Percentiles rank a stretch among this genome's conserved stretches.
These are phyloP conservation scores for Aspergillus texensis DNA, from an alignment of 2,329 filamentous ascomycete genomes.

Conservation along the genomic window DNA sequence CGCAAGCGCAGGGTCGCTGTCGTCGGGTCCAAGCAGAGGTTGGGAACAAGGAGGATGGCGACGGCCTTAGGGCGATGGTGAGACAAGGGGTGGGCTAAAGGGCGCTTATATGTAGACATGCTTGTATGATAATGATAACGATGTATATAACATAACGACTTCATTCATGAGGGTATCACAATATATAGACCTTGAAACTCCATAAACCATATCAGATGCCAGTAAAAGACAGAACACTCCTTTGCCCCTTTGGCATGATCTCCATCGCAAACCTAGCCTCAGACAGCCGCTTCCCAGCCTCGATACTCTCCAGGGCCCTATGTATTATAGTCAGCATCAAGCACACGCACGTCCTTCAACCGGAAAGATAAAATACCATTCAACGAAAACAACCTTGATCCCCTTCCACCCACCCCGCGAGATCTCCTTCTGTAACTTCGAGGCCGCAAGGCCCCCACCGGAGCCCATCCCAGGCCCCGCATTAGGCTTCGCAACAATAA, in stretches of 20 bases:
- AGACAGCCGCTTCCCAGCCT: slow-evolving; percentile 70
- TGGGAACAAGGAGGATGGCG: slow-evolving; percentile 34
- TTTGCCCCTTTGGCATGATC: slow-evolving; percentile 63
- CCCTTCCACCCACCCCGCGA: slow-evolving; percentile 65
- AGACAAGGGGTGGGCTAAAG: slow-evolving; percentile 2
- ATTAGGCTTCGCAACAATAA: slow-evolving; percentile 71
- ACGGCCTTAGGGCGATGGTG: slow-evolving; percentile 16
- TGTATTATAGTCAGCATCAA: slow-evolving; percentile 20
- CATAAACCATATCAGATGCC: slow-evolving; percentile 4
- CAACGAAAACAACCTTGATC: slow-evolving; percentile 77
- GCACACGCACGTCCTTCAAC: background rate
- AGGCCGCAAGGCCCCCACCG: slow-evolving; percentile 74
- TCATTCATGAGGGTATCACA: slow-evolving; percentile 7
- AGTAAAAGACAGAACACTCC: slow-evolving; percentile 61
- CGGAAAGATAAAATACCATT: slow-evolving; percentile 61
- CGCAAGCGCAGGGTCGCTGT: slow-evolving; percentile 28
- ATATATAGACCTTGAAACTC: slow-evolving; percentile 2
- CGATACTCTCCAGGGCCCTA: slow-evolving; percentile 83
- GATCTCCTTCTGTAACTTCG: slow-evolving; percentile 83
- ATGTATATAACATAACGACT: slow-evolving; percentile 17
- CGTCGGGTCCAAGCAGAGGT: slow-evolving; percentile 14
- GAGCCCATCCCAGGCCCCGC: slow-evolving; percentile 53
- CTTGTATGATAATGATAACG: slow-evolving; percentile 9
- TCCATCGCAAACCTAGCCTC: slow-evolving; percentile 73
- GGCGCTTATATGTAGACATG: slow-evolving; percentile 16